Base-by-base conservation (phyloP, 129 eudicot genomes). In the Oenanthe sinensis region DNA sequence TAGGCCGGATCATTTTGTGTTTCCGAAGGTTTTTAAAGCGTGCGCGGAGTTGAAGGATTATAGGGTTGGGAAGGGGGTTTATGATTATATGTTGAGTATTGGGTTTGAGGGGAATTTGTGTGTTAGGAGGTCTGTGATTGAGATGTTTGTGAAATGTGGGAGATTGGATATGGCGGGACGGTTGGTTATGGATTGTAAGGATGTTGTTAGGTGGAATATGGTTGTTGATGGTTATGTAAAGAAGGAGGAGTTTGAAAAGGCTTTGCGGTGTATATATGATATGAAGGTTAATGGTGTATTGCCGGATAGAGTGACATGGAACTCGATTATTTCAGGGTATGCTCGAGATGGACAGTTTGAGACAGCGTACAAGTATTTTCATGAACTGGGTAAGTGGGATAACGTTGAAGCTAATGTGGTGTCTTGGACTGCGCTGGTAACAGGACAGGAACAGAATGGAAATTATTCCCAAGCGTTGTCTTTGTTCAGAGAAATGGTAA, bases 131-230 rank as follows among this genome's bases (percentile, higher is more conserved):
- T 76, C 84, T 42, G 55, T 79, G 71, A 68, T 87, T 8, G 86
- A 87, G 37, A 87, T 87, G 87, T 87, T 87, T 37, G 58, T 84
- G n/a, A 87, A 84, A 73, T 87, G 87, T 52, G 87, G 86, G 39
- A 84, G 84, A 72, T 77, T 87, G 74, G 86, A 82, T 79, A 67
- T 84, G 11, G 82, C 86, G 8, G 79, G 86, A 77, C 73, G 86
- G 43, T 5, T 87, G 84, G 82, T 87, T 71, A 82, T 79, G 87
- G 54, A 69, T 47, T 73, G 79, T 4, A 80, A 55, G 80, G 90
- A 84, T 79, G 84, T 87, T 74, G 72, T 79, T 16, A 82, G 84
- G 87, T 87, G 90, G 86, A 87, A 87, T 79, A 84, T 87, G 82
- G 80, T 87, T 82, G 81, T 87, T 82, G 82, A 82, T 2, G 87